Base-by-base conservation (phyloP, 129 eudicot genomes). In the Lactuca sativa region DNA sequence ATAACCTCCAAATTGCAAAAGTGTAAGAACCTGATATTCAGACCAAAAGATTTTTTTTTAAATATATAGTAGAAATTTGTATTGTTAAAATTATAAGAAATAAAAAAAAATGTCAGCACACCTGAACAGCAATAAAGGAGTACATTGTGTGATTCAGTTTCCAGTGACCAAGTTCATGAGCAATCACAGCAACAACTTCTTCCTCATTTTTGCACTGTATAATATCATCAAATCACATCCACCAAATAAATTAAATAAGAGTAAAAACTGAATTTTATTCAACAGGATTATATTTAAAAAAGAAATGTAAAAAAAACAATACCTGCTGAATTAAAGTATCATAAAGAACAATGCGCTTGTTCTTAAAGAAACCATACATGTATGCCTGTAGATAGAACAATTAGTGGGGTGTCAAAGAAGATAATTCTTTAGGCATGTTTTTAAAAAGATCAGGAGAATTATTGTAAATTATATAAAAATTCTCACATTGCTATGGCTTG, bases 91-190 rank as follows among this genome's bases (percentile, higher is more conserved):
- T 33, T 47, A 52, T 49, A 78, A 59, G 5, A 57, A 38, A 30
- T 16, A 13, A 44, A 55, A 14, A 38, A 12, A 15, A 58, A 36
- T 2, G 5, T 36, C 2, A 59, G 59, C 85, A 43, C 81, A 95
- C 99, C 99, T 95, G 99, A 61, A 95, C 91, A 75, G 96, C 96
- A 78, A 95, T 58, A 72, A 95, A 95, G 32, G 97, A 75, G 47
- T 83, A 95, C 99, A 90, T 90, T 44, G 97, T 90, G 67, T 95
- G 99, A 71, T 87, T 95, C 54, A 95, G 82, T 76, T 90, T 95
- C 99, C 99, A 95, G 76, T 95, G 99, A 66, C 97, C 99, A 72
- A 95, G 87, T 77, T 90, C 99, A 85, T 95, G 99, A 56, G 99
- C 97, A 78, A 95, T 90, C 64, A 95, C 97, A 78, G 99, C 99